Evolutionary conservation across 345 rosid species (phyloP).

Genomic region (Syzygium aromaticum): DNA sequence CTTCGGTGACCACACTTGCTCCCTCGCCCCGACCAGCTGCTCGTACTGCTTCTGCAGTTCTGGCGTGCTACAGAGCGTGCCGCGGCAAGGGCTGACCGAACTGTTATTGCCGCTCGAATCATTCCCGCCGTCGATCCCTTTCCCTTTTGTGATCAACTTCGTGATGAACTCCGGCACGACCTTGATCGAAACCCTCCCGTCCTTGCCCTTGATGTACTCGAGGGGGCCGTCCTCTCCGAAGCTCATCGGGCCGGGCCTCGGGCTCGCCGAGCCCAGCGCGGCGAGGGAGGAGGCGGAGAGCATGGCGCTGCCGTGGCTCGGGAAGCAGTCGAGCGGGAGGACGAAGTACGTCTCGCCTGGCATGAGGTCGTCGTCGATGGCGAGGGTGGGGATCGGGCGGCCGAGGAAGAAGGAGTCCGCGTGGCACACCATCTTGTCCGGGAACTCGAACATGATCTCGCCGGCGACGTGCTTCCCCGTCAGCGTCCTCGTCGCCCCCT

Average conservation of each 20-base stretch:
- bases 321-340: conserved; percentile 65
- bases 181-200: conserved; percentile 51
- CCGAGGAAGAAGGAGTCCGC: conserved; percentile 93
- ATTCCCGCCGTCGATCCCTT: not conserved
- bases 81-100: not conserved
- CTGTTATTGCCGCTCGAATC: not conserved
- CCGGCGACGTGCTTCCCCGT: conserved; percentile 68
- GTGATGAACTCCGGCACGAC: conserved; percentile 46
- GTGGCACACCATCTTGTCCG: conserved; percentile 72
- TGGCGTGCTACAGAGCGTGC: conserved; percentile 34
- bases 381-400: conserved; percentile 51
- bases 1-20: conserved; percentile 40
- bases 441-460: conserved; percentile 84
- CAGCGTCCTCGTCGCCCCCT: conserved; percentile 43
- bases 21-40: conserved; percentile 28
- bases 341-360: conserved; percentile 74
- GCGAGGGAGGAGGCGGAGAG: conserved; percentile 60
- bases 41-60: conserved; percentile 38
- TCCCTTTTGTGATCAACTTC: conserved; percentile 19
- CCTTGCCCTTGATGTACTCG: conserved; percentile 31
- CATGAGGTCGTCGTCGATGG: conserved; percentile 56
- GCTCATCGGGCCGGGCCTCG: conserved; percentile 22
- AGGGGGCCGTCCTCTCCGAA: conserved; percentile 41
- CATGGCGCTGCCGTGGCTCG: conserved; percentile 21
- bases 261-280: conserved; percentile 30